Evolutionary conservation across 225 moss, liverwort and hornwort species (phyloP), one percentile per base, ranked within the genome.

Genomic region (Anthoceros angustus): DNA sequence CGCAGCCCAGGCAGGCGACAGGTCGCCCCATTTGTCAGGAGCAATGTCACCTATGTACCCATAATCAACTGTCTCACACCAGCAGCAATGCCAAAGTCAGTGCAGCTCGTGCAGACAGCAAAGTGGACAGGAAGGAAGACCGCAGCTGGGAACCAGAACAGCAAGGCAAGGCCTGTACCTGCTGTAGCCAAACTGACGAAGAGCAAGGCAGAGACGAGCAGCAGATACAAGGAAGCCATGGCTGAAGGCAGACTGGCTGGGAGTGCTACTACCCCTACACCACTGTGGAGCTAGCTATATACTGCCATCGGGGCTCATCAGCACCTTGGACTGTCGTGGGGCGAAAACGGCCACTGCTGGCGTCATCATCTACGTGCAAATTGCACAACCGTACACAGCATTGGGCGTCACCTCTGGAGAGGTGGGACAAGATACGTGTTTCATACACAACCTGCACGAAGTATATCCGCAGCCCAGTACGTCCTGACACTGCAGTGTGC

Each of bases 11-110:
- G 43, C 64, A 0, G 72, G 16, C 6, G 64, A 74, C 64, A 85
- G 42, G 8, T 78, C 80, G 25, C 82, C 78, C 80, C 85, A 85
- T 8, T 23, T 7, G 10, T 55, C 55, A 23, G 55, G 55, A 7
- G 0, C 55, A 6, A 23, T 9, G 55, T 15, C 7, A 23, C 55
- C 23, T 7, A 2, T 55, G 55, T 55, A 55, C 12, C 55, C 55
- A 55, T 55, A 55, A 18, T 55, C 45, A 16, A 5, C 45, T 46
- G 45, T 16, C 1, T 11, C 45, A 16, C 45, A 46, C 2, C 45
- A 46, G 2, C 16, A 16, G 45, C 16, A 46, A 11, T 46, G 45
- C 45, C 45, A 6, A 16, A 16, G 11, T 46, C 16, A 46, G 45
- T 46, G 6, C 45, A 46, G 45, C 45, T 46, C 45, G 5, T 16